A percentile compares a stretch with the other conserved stretches of the same genome.
Evolutionary conservation across 2,329 filamentous ascomycete genomes (phyloP).

Genomic region (Myriosclerotinia scirpicola): DNA sequence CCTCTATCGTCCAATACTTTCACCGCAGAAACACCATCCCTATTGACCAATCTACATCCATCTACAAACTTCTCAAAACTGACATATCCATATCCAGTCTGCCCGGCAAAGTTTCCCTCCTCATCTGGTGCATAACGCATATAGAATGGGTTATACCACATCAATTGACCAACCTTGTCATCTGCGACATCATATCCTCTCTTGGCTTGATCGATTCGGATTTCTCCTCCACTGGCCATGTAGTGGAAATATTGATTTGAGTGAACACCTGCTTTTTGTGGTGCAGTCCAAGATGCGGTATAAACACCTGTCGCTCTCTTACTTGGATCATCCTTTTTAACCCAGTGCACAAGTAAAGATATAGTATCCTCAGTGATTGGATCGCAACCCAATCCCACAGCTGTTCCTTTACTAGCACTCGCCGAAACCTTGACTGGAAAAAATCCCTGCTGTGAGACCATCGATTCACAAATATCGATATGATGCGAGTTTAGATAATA

Average conservation of each 20-base stretch:
- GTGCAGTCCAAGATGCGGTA: constrained; percentile 92
- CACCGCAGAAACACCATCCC: constrained; percentile 69
- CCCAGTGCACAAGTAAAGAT: constrained; percentile 86
- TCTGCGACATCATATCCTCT: constrained; percentile 93
- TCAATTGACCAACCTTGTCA: constrained; percentile 66
- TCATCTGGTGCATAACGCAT: constrained; percentile 94
- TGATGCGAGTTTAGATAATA: constrained; percentile 98
- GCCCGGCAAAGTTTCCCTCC: constrained; percentile 89
- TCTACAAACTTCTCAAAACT: constrained; percentile 97
- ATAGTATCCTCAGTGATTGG: constrained; percentile 89
- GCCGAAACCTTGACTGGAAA: constrained; percentile 77
- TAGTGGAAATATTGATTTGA: constrained; percentile 98
- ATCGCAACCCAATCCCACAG: constrained; percentile 74
- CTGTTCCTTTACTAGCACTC: constrained; percentile 74
- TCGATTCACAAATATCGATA: constrained; percentile 87
- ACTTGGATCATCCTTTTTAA: constrained; percentile 64
- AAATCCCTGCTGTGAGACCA: constrained; percentile 74
- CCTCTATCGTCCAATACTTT: constrained; percentile 77
- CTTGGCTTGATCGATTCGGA: constrained; percentile 90
- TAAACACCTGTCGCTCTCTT: constrained; percentile 86
- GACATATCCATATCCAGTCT: constrained; percentile 89
- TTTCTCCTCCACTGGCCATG: constrained; percentile 79
- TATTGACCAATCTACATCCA: constrained; percentile 74
- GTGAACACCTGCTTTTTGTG: constrained; percentile 90
- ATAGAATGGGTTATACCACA: constrained; percentile 94